Conservation (phyloP, 495 filamentous ascomycete genomes). For the Podospora appendiculata region DNA sequence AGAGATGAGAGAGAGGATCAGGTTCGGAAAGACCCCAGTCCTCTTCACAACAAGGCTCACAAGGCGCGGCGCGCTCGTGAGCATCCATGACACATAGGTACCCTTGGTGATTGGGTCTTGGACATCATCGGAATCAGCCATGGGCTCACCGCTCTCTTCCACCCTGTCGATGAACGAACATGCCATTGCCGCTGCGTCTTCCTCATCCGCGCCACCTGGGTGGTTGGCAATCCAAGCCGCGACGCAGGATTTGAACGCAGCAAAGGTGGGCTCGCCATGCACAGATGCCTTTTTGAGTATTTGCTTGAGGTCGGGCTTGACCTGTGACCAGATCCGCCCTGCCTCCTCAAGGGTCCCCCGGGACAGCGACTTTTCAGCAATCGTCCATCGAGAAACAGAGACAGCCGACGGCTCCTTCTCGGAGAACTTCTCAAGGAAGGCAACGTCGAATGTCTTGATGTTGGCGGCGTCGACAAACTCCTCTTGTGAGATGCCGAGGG, state of each 20-base stretch:
- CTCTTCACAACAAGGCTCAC: constrained; percentile 11
- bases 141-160: constrained; percentile 19
- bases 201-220: constrained; percentile 24
- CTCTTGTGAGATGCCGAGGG: constrained; percentile 34
- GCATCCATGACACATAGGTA: constrained; percentile 17
- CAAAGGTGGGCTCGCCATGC: constrained; percentile 21
- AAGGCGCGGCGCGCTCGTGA: constrained; percentile 10
- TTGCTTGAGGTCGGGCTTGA: constrained; percentile 24
- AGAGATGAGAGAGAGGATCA: constrained; percentile 7
- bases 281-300: constrained; percentile 24
- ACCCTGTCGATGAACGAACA: constrained; percentile 28
- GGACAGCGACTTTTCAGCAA: constrained; percentile 26
- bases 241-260: constrained; percentile 34
- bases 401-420: constrained; percentile 10
- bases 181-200: constrained; percentile 21
- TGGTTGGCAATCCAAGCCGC: constrained; percentile 29
- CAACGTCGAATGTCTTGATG: constrained; percentile 17
- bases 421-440: constrained; percentile 6
- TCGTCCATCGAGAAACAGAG: constrained; percentile 29
- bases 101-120: constrained; percentile 11
- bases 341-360: constrained; percentile 27
- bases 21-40: constrained; percentile 4
- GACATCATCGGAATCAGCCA: constrained; percentile 7
- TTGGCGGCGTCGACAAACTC: constrained; percentile 30
- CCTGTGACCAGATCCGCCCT: constrained; percentile 24